phyloP scores from a whole-genome alignment of 805 yeast genomes.

The Zygosaccharomyces siamensis region DNA sequence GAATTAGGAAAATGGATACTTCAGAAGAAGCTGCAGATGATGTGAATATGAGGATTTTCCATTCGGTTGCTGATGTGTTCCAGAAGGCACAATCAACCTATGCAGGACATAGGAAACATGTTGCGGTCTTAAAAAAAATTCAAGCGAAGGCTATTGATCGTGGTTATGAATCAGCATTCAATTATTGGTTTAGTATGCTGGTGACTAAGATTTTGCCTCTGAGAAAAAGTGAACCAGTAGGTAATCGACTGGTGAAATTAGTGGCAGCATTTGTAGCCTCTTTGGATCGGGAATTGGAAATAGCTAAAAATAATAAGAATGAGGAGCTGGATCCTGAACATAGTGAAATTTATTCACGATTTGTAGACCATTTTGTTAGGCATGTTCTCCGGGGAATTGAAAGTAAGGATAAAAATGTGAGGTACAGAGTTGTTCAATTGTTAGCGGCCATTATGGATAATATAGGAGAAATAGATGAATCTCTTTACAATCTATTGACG shows the following conservation, averaged over 20 bases:
- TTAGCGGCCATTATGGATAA: conserved; percentile 66
- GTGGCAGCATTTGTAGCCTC: conserved; percentile 54
- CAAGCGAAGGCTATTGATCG: conserved; percentile 51
- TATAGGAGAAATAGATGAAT: conserved; percentile 71
- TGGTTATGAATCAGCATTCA: conserved; percentile 55
- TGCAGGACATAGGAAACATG: conserved; percentile 73
- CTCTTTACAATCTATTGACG: conserved; percentile 57
- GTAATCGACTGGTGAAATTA: conserved; percentile 71
- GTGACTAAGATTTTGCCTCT: conserved; percentile 61
- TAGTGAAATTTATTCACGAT: conserved; percentile 44
- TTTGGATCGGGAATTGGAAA: conserved; percentile 33
- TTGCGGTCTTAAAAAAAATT: conserved; percentile 55
- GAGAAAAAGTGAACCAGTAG: conserved; percentile 64
- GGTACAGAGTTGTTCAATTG: conserved; percentile 75
- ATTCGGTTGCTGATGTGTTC: conserved; percentile 60
- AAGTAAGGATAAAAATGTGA: conserved; percentile 68
- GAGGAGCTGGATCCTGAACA: conserved; percentile 33
- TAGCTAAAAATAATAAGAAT: conserved; percentile 26
- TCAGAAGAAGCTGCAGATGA: conserved; percentile 26
- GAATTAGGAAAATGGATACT: neutral
- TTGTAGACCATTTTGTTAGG: conserved; percentile 55
- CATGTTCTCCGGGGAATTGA: conserved; percentile 75
- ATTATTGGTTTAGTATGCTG: conserved; percentile 52
- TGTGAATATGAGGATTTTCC: conserved; percentile 35
- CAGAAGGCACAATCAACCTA: conserved; percentile 73